Percentiles rank a stretch among this genome's conserved stretches.
These are phyloP conservation scores for Agrocybe praecox DNA, from an alignment of 768 basidiomycete species.

Conservation along the genomic window DNA sequence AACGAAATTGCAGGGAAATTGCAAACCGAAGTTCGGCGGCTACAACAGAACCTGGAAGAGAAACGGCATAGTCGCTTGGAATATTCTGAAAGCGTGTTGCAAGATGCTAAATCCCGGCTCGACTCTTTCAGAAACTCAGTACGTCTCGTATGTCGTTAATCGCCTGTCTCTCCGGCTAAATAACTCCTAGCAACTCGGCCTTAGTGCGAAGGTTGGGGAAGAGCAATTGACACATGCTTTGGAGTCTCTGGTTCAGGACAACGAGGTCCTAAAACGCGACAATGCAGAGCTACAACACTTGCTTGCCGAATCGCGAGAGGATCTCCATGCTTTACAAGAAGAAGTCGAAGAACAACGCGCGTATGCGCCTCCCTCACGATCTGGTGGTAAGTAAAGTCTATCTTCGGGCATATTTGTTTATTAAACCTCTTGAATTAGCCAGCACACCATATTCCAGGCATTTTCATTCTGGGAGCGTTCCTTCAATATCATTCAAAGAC, in stretches of 20 bases:
- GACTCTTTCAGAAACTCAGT: conserved; percentile 64
- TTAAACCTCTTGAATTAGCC: conserved; percentile 21
- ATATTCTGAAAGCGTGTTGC: conserved; percentile 66
- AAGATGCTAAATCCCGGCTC: conserved; percentile 65
- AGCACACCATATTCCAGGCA: conserved; percentile 45
- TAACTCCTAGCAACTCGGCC: conserved; percentile 36
- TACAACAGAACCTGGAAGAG: conserved; percentile 66
- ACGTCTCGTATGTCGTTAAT: conserved; percentile 19
- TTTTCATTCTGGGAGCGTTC: conserved; percentile 43
- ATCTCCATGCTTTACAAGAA: conserved; percentile 65
- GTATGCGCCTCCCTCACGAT: conserved; percentile 38
- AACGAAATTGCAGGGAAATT: conserved; percentile 55
- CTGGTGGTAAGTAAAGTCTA: conserved; percentile 40
- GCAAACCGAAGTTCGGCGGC: conserved; percentile 62
- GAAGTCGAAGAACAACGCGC: conserved; percentile 78
- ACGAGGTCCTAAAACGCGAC: conserved; percentile 80
- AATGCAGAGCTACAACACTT: conserved; percentile 78
- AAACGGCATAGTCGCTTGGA: conserved; percentile 62
- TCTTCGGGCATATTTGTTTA: not conserved
- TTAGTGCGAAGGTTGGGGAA: conserved; percentile 47
- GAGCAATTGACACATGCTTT: conserved; percentile 69
- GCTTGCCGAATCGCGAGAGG: conserved; percentile 77
- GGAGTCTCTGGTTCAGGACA: conserved; percentile 85
- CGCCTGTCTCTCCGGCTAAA: conserved; percentile 15
- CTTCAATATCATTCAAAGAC: conserved; percentile 42